A percentile compares a stretch with the other conserved stretches of the same genome.
Conservation (phyloP, 495 filamentous ascomycete genomes). For the Aspergillus coremiiformis region DNA sequence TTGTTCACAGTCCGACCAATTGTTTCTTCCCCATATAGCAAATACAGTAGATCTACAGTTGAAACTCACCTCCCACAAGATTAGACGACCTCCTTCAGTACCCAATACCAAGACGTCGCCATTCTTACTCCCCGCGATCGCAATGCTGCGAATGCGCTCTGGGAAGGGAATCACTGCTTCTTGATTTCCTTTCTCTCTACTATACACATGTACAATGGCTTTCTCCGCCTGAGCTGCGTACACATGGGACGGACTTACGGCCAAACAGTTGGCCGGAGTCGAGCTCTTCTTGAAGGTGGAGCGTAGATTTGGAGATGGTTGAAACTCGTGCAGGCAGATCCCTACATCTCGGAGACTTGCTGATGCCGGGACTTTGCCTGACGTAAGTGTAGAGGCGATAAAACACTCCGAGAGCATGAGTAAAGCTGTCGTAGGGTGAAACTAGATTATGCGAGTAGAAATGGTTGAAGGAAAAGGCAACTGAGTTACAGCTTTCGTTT, state of each 20-base stretch:
- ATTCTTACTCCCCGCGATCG: conserved; percentile 50
- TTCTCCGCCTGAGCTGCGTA: conserved; percentile 89
- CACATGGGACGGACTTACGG: conserved; percentile 73
- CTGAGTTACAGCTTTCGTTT: background rate
- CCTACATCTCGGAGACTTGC: conserved; percentile 67
- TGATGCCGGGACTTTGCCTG: conserved; percentile 55
- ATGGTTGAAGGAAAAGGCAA: background rate
- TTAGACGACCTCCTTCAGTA: conserved; percentile 77
- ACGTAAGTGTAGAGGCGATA: conserved; percentile 62
- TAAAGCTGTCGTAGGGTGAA: conserved; percentile 13
- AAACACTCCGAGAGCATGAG: conserved; percentile 78
- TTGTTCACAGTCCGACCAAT: background rate
- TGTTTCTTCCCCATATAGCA: background rate
- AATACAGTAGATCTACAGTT: background rate
- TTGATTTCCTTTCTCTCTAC: conserved; percentile 70
- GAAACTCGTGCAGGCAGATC: conserved; percentile 76
- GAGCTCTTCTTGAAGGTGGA: conserved; percentile 90
- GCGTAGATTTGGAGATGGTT: conserved; percentile 62
- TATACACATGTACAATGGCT: conserved; percentile 87
- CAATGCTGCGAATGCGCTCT: conserved; percentile 71
- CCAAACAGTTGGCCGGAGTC: conserved; percentile 67
- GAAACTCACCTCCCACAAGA: conserved; percentile 83
- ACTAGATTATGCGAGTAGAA: background rate
- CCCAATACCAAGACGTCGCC: conserved; percentile 71
- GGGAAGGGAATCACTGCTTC: conserved; percentile 80